These are phyloP conservation scores for Silene vulgaris DNA, from an alignment of 179 eudicot genomes.

Conservation along the genomic window DNA sequence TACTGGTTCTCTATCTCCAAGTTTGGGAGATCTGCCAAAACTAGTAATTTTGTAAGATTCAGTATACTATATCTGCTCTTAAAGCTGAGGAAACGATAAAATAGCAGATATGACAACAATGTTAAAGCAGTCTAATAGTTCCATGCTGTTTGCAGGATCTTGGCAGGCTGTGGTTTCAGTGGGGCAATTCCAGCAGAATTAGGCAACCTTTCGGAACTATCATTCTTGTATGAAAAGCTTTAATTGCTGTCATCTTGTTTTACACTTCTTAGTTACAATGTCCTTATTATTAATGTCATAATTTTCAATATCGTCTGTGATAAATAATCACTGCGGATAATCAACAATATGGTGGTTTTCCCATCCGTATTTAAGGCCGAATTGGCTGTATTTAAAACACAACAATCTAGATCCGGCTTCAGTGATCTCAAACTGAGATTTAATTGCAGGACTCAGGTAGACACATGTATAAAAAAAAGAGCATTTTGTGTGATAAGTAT, in stretches of 20 bases:
- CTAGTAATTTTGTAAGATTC: conserved; percentile 64
- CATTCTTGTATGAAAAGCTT: conserved; percentile 55
- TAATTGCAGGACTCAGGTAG: no score
- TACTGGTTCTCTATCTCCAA: conserved; percentile 64
- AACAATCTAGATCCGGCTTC: no score
- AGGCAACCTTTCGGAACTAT: conserved; percentile 60
- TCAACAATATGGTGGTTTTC: no score
- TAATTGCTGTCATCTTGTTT: neutral
- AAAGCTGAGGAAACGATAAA: neutral
- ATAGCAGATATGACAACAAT: neutral
- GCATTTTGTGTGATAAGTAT: no score
- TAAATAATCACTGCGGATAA: no score
- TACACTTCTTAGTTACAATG: neutral
- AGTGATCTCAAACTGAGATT: no score
- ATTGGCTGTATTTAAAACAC: no score
- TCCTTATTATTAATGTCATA: neutral
- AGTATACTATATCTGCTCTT: neutral
- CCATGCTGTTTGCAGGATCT: conserved; percentile 48
- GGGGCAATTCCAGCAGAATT: conserved; percentile 74
- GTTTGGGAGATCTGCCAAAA: conserved; percentile 60
- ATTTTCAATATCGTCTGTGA: no score
- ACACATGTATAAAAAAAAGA: no score
- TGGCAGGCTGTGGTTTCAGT: conserved; percentile 85
- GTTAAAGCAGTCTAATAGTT: neutral
- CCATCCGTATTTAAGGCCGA: no score